These are phyloP conservation scores for Penicillium sp. DNA, from an alignment of 2,329 filamentous ascomycete species.

Conservation along the genomic window DNA sequence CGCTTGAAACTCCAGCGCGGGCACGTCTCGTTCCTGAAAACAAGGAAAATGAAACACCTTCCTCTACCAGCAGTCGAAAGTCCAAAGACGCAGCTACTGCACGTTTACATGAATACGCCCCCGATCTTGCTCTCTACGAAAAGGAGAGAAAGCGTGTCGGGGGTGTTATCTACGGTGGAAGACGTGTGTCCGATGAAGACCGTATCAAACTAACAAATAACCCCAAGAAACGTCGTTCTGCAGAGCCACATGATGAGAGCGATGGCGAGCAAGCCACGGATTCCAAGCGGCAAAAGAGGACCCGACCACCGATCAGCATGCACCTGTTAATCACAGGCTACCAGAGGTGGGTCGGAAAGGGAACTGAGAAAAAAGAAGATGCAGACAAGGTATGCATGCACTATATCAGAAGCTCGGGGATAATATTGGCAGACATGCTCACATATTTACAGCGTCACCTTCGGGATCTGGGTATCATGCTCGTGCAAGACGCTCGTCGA, in stretches of 20 bases:
- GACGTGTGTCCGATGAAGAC: slow-evolving; percentile 50
- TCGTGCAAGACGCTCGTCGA: slow-evolving; percentile 73
- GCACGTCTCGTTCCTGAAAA: slow-evolving; percentile 59
- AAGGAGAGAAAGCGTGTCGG: slow-evolving; percentile 87
- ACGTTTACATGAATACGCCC: slow-evolving; percentile 74
- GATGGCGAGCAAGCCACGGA: slow-evolving; percentile 61
- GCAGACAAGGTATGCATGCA: slow-evolving; percentile 70
- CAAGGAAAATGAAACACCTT: slow-evolving; percentile 85
- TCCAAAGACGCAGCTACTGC: slow-evolving; percentile 85
- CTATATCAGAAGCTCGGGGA: slow-evolving; percentile 3
- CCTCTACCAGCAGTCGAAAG: slow-evolving; percentile 75
- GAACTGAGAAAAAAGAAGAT: slow-evolving; percentile 72
- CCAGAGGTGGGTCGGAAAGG: slow-evolving; percentile 74
- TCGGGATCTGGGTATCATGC: slow-evolving; percentile 78
- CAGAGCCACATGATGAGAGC: slow-evolving; percentile 53
- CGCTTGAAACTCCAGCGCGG: slow-evolving; percentile 58
- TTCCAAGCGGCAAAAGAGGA: slow-evolving; percentile 66
- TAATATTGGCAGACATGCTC: slow-evolving; percentile 7
- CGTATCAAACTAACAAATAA: slow-evolving; percentile 29
- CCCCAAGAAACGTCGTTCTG: slow-evolving; percentile 49
- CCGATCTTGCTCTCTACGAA: slow-evolving; percentile 87
- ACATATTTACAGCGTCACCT: slow-evolving; percentile 67
- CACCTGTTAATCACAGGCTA: slow-evolving; percentile 84
- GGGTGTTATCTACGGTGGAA: slow-evolving; percentile 65
- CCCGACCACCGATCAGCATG: slow-evolving; percentile 68